Evolutionary conservation across 2,329 filamentous ascomycete species (phyloP).

Genomic region (Arthrobotrys conoides): DNA sequence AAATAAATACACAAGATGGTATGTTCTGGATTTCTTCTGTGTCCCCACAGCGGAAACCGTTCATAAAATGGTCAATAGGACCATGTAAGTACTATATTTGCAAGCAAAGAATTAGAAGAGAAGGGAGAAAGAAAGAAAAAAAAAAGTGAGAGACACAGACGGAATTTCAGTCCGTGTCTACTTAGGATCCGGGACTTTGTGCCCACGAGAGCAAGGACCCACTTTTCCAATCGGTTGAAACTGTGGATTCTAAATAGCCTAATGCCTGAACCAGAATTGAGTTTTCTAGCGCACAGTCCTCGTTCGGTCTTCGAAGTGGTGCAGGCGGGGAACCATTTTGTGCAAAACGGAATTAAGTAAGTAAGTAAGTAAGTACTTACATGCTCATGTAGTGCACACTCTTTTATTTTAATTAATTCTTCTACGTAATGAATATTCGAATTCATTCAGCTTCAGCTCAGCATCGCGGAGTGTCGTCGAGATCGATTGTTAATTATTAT

Average conservation of each 20-base stretch:
- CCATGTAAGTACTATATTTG: conserved; percentile 55
- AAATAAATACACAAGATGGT: conserved; percentile 22
- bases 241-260: conserved; percentile 60
- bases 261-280: conserved; percentile 61
- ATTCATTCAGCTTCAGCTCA: too few species aligned
- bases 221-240: conserved; percentile 55
- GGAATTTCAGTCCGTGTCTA: conserved; percentile 59
- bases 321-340: conserved; percentile 44
- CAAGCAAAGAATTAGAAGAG: conserved; percentile 29
- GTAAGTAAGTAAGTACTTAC: too few species aligned
- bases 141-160: too few species aligned
- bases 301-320: conserved; percentile 53
- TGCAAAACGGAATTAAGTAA: conserved; percentile 57
- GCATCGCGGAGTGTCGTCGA: conserved; percentile 12
- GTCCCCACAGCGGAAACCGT: conserved; percentile 57
- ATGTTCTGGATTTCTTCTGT: conserved; percentile 32
- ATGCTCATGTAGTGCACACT: too few species aligned
- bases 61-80: conserved; percentile 56
- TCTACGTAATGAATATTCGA: conserved; percentile 41
- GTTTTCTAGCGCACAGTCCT: conserved; percentile 58
- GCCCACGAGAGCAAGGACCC: conserved; percentile 53
- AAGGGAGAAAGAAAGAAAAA: too few species aligned
- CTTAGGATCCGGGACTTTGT: conserved; percentile 54
- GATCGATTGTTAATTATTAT: neutral
- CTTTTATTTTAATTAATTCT: conserved; percentile 41